A percentile compares a stretch with the other conserved stretches of the same genome.
Evolutionary conservation across 441 rosid species (phyloP).

Genomic region (Pelargonium australe): DNA sequence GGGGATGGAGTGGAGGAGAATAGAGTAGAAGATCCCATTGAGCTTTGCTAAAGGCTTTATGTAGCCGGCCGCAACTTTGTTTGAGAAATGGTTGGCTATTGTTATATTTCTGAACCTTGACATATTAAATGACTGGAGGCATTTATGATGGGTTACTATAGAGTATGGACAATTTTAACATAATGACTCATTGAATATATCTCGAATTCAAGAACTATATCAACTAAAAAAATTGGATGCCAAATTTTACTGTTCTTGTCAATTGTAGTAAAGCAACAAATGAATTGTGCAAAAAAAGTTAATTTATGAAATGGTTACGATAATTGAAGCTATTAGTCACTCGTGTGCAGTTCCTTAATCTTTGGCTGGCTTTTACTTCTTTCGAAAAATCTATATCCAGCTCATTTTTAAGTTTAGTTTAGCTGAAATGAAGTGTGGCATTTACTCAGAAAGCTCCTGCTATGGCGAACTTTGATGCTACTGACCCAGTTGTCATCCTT

Average conservation of each 20-base stretch:
- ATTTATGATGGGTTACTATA: not conserved
- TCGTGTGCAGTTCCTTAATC: not conserved
- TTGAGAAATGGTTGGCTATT: no score
- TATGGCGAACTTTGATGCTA: conserved; percentile 52
- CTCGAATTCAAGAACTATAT: no score
- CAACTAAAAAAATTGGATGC: not conserved
- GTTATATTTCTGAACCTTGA: conserved; percentile 13
- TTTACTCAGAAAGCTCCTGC: conserved; percentile 47
- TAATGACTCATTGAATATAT: not conserved
- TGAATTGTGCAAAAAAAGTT: not conserved
- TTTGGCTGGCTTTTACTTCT: not conserved
- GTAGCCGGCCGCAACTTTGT: no score
- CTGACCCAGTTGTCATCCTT: conserved; percentile 80
- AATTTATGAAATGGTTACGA: not conserved
- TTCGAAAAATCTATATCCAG: not conserved
- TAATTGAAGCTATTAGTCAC: not conserved
- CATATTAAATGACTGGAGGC: conserved; percentile 7
- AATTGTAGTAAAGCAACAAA: not conserved
- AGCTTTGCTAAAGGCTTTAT: no score
- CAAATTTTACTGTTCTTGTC: not conserved
- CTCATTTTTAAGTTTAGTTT: conserved; percentile 1
- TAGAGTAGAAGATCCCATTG: no score
- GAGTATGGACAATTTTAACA: conserved; percentile 8
- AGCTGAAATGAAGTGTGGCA: conserved; percentile 9
- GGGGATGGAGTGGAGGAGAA: no score